phyloP scores from a whole-genome alignment of 2,329 filamentous ascomycete genomes.

The Graphium sp. region DNA sequence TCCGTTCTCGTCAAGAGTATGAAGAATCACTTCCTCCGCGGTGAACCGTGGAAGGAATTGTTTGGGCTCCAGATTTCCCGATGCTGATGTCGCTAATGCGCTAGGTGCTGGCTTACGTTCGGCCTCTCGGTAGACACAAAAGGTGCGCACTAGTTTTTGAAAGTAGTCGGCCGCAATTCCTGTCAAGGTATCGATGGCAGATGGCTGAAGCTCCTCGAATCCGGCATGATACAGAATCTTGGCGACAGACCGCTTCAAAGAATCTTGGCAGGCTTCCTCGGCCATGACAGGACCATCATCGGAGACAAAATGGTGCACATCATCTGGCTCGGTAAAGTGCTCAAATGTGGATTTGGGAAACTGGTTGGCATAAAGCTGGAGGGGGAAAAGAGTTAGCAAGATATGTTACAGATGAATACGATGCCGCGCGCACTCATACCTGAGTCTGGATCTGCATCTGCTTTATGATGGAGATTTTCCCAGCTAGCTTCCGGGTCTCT shows the following conservation, averaged over 20 bases:
- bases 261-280: conserved; percentile 62
- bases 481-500: conserved; percentile 86
- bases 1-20: conserved; percentile 72
- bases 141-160: conserved; percentile 60
- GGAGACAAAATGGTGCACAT: conserved; percentile 75
- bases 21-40: conserved; percentile 71
- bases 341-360: conserved; percentile 92
- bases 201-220: conserved; percentile 94
- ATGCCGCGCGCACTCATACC: too few relatives aligned
- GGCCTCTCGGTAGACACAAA: conserved; percentile 69
- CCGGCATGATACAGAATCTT: conserved; percentile 94
- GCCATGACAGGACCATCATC: conserved; percentile 83
- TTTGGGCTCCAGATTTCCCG: conserved; percentile 21
- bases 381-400: too few relatives aligned
- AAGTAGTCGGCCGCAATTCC: conserved; percentile 86
- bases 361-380: conserved; percentile 96
- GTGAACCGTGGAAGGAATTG: conserved; percentile 51
- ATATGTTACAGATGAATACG: too few relatives aligned
- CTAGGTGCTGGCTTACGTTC: conserved; percentile 51
- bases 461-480: conserved; percentile 94
- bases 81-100: too few relatives aligned
- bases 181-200: conserved; percentile 77
- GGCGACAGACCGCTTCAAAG: conserved; percentile 76
- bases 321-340: conserved; percentile 73
- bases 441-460: conserved; percentile 98